A percentile compares a stretch with the other conserved stretches of the same genome.
Conservation (phyloP, 1,139 yeast genomes). For the Yamadazyma conglobata region DNA sequence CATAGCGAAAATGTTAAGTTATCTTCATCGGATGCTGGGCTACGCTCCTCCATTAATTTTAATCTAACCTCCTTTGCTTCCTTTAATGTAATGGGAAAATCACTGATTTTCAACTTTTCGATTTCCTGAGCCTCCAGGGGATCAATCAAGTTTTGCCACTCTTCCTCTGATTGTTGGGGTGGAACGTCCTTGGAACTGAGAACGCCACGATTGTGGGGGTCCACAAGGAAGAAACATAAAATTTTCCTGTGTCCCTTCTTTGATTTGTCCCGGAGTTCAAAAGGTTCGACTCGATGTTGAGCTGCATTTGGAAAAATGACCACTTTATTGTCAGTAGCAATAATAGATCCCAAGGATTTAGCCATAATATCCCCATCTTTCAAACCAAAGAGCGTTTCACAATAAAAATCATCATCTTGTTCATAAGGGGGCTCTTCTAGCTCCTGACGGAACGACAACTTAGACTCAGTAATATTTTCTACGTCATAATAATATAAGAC, state of each 20-base stretch:
- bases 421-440: slow-evolving; percentile 36
- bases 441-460: slow-evolving; percentile 29
- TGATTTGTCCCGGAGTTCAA: slow-evolving; percentile 31
- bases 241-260: slow-evolving; percentile 41
- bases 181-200: slow-evolving; percentile 33
- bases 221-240: slow-evolving; percentile 39
- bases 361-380: slow-evolving; percentile 27
- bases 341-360: slow-evolving; percentile 22
- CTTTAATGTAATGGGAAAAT: slow-evolving; percentile 21
- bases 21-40: slow-evolving; percentile 5
- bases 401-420: slow-evolving; percentile 29
- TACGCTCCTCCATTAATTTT: slow-evolving; percentile 35
- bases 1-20: slow-evolving; percentile 11
- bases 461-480: slow-evolving; percentile 37
- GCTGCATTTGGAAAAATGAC: slow-evolving; percentile 38
- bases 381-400: slow-evolving; percentile 26
- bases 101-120: not conserved
- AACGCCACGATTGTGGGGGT: slow-evolving; percentile 32
- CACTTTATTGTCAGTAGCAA: slow-evolving; percentile 25
- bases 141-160: slow-evolving; percentile 18
- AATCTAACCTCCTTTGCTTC: slow-evolving; percentile 26
- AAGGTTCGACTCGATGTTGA: slow-evolving; percentile 42
- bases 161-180: slow-evolving; percentile 40
- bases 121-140: slow-evolving; percentile 5
- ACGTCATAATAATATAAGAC: slow-evolving; percentile 40